Evolutionary conservation across 148 eudicot genomes (phyloP).

Genomic region (Mesembryanthemum crystallinum): DNA sequence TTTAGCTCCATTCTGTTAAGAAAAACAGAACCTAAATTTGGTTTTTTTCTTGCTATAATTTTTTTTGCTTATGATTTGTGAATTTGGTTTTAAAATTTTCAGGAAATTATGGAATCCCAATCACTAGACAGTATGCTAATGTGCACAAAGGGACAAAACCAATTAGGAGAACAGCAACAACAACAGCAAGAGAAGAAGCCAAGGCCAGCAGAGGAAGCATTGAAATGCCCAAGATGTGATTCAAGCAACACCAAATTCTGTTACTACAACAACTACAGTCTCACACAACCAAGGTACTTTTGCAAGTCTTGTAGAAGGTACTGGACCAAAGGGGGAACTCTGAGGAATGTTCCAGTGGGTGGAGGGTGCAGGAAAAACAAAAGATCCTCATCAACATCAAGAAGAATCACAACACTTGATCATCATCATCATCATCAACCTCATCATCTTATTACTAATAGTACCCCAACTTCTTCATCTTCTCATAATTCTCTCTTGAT

Average conservation of each 20-base stretch:
- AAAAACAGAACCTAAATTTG: no score
- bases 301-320: constrained; percentile 91
- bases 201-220: constrained; percentile 59
- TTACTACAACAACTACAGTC: constrained; percentile 90
- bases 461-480: constrained; percentile 17
- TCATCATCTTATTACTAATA: constrained; percentile 23
- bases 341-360: constrained; percentile 88
- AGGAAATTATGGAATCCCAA: constrained; percentile 40
- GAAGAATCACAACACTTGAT: constrained; percentile 7
- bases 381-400: constrained; percentile 44
- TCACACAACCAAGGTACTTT: constrained; percentile 72
- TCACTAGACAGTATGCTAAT: constrained; percentile 72
- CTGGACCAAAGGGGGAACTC: constrained; percentile 91
- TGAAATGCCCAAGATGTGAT: constrained; percentile 85
- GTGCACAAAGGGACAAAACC: constrained; percentile 38
- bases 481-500: no score
- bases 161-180: background rate
- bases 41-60: no score
- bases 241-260: constrained; percentile 85
- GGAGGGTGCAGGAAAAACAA: constrained; percentile 88
- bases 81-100: background rate
- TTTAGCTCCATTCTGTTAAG: no score
- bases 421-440: constrained; percentile 24
- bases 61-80: background rate
- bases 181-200: constrained; percentile 62